Conservation (phyloP, 495 filamentous ascomycete genomes). For the Collariella sp. region DNA sequence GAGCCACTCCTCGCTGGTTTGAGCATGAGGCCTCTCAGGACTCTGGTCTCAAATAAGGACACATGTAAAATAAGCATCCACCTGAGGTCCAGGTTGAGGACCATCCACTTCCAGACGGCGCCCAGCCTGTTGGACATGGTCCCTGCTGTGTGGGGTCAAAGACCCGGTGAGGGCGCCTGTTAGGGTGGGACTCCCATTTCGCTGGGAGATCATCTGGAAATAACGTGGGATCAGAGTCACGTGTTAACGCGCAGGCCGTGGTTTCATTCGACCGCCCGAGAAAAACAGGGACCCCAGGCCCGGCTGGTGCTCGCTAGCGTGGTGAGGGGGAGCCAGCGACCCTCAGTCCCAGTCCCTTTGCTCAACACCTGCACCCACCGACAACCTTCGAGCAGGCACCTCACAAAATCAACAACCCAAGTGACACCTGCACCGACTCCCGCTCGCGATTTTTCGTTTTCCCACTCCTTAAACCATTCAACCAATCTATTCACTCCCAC, state of each 20-base stretch:
- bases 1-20: not conserved
- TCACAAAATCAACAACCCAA: constrained; percentile 31
- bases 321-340: constrained; percentile 21
- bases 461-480: constrained; percentile 16
- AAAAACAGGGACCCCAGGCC: constrained; percentile 21
- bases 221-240: constrained; percentile 9
- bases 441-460: constrained; percentile 3
- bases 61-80: constrained; percentile 7
- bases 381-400: constrained; percentile 14
- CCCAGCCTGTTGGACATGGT: constrained; percentile 3
- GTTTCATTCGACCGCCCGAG: constrained; percentile 17
- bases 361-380: constrained; percentile 22
- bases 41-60: not conserved
- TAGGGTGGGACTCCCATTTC: constrained; percentile 16
- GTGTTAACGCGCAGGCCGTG: constrained; percentile 15
- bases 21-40: not conserved
- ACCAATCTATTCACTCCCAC: constrained; percentile 11
- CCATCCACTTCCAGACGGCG: not conserved
- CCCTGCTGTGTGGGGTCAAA: constrained; percentile 9
- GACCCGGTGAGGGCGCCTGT: constrained; percentile 11
- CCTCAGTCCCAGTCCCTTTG: constrained; percentile 23
- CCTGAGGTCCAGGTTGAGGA: not conserved
- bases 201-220: constrained; percentile 13
- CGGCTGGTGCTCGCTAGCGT: constrained; percentile 15
- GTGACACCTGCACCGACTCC: constrained; percentile 7